Percentiles rank a stretch among this genome's conserved stretches.
These are phyloP conservation scores for Raphanus sativus DNA, from an alignment of 345 rosid species.

Conservation along the genomic window DNA sequence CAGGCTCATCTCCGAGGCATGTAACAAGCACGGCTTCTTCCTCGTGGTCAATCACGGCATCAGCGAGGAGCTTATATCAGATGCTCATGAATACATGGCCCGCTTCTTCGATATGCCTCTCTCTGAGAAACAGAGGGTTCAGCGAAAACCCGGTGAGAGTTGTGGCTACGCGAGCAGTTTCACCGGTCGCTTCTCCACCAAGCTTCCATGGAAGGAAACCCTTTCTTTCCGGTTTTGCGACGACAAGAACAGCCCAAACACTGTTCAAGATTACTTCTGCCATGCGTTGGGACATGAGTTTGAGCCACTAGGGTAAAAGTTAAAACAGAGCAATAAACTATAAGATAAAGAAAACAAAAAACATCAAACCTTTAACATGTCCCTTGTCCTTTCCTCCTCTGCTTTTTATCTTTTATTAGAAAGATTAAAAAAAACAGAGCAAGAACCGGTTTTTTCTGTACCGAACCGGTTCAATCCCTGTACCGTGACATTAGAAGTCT, in stretches of 20 bases:
- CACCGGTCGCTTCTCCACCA: conserved; percentile 82
- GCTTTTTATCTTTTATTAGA: background rate
- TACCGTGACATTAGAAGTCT: conserved; percentile 11
- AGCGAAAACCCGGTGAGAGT: conserved; percentile 72
- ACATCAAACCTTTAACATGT: conserved; percentile 27
- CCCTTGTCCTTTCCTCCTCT: conserved; percentile 26
- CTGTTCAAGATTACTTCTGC: conserved; percentile 58
- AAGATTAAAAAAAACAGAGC: background rate
- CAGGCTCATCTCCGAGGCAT: conserved; percentile 61
- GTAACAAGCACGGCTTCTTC: conserved; percentile 85
- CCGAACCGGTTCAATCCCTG: background rate
- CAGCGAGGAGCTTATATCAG: conserved; percentile 50
- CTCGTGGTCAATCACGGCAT: conserved; percentile 86
- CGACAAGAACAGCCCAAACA: conserved; percentile 39
- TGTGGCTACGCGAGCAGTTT: conserved; percentile 97
- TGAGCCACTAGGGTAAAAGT: conserved; percentile 61
- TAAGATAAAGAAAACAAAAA: background rate
- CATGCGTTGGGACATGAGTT: conserved; percentile 69
- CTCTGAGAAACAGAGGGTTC: conserved; percentile 60
- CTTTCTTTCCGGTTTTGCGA: conserved; percentile 75
- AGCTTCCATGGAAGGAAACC: conserved; percentile 97
- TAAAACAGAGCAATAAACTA: conserved; percentile 21
- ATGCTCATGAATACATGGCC: conserved; percentile 65
- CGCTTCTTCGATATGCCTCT: conserved; percentile 74
- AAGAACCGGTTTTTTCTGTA: background rate